phyloP scores from a whole-genome alignment of 306 rosid species.

The Castanopsis chinensis region DNA sequence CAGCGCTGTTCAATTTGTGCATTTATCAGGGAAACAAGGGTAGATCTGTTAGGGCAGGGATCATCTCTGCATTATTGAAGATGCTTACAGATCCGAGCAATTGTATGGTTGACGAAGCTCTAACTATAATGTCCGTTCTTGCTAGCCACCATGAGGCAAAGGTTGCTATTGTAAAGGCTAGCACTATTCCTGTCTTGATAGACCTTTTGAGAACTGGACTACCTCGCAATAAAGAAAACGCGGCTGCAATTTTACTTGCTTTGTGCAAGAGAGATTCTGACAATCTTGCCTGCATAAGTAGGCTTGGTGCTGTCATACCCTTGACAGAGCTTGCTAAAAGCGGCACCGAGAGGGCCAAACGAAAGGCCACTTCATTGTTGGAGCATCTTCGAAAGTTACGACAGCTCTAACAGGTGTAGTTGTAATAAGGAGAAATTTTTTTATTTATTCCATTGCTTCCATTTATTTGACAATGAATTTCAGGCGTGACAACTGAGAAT shows the following conservation, averaged over 20 bases:
- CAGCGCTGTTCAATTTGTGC: conserved; percentile 88
- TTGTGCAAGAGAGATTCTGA: conserved; percentile 79
- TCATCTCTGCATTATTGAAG: conserved; percentile 62
- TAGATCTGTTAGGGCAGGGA: conserved; percentile 81
- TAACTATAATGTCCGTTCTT: conserved; percentile 90
- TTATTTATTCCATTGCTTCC: conserved; percentile 31
- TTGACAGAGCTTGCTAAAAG: conserved; percentile 68
- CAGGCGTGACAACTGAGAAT: conserved; percentile 49
- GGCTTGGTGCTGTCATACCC: conserved; percentile 90
- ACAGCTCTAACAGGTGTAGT: conserved; percentile 41
- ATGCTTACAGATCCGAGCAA: conserved; percentile 86
- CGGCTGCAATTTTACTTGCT: conserved; percentile 84
- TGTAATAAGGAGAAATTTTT: conserved; percentile 22
- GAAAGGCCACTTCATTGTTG: conserved; percentile 86
- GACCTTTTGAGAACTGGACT: conserved; percentile 81
- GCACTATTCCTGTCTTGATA: conserved; percentile 84
- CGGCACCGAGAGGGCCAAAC: conserved; percentile 89
- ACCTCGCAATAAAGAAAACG: conserved; percentile 89
- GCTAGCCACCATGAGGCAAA: conserved; percentile 94
- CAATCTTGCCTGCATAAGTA: conserved; percentile 71
- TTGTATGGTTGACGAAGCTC: conserved; percentile 83
- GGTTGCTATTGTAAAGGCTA: conserved; percentile 69
- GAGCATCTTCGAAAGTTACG: conserved; percentile 78
- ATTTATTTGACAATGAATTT: conserved; percentile 37
- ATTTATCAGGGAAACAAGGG: conserved; percentile 98